Evolutionary conservation across 2,329 filamentous ascomycete species (phyloP).

Genomic region (Pseudopithomyces maydicus): DNA sequence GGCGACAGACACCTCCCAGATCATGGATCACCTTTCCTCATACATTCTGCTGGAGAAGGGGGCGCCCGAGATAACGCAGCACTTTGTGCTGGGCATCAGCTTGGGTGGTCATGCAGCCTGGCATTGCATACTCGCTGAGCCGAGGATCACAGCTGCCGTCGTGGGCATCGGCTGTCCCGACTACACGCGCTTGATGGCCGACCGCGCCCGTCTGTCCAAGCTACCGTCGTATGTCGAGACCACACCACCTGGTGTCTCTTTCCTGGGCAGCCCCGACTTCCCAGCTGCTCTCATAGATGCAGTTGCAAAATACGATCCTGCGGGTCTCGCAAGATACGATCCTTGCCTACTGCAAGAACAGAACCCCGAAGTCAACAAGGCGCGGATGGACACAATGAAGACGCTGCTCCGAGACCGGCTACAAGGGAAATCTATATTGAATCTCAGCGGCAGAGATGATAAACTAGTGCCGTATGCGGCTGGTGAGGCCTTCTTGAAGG

Average conservation of each 20-base stretch:
- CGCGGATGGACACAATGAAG: slow-evolving; percentile 39
- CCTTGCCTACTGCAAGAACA: too few species aligned
- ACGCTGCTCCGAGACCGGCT: slow-evolving; percentile 53
- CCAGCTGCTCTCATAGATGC: slow-evolving; percentile 69
- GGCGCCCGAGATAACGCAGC: slow-evolving; percentile 57
- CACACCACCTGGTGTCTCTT: slow-evolving; percentile 62
- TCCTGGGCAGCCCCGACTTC: slow-evolving; percentile 80
- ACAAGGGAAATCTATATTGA: slow-evolving; percentile 41
- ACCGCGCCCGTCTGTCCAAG: slow-evolving; percentile 76
- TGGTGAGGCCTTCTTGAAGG: slow-evolving; percentile 64
- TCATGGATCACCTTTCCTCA: slow-evolving; percentile 79
- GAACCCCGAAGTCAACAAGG: slow-evolving; percentile 37
- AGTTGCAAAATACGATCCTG: slow-evolving; percentile 73
- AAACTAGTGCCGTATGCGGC: slow-evolving; percentile 72
- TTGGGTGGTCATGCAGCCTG: slow-evolving; percentile 88
- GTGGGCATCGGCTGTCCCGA: slow-evolving; percentile 89
- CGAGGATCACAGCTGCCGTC: slow-evolving; percentile 77
- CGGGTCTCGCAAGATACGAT: too few species aligned
- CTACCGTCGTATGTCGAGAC: slow-evolving; percentile 63
- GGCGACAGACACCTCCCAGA: slow-evolving; percentile 71
- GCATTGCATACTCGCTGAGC: slow-evolving; percentile 80
- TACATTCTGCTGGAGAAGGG: slow-evolving; percentile 66
- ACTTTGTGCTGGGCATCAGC: slow-evolving; percentile 81
- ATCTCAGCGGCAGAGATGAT: slow-evolving; percentile 67
- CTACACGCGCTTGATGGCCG: slow-evolving; percentile 77